phyloP scores from a whole-genome alignment of 305 asterid genomes.

The Fraxinus paxiana region DNA sequence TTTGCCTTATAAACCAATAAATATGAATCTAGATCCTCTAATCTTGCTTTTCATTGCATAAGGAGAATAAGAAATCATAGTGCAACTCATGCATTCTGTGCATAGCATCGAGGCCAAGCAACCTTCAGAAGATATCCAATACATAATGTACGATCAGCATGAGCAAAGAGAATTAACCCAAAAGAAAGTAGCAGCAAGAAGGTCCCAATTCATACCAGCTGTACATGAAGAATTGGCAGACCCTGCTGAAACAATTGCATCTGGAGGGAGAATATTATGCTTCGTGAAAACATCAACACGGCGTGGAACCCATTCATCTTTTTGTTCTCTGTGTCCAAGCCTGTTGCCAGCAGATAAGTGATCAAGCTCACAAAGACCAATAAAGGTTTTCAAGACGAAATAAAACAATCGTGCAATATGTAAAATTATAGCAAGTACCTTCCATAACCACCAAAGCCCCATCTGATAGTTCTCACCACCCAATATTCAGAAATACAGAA shows the following conservation, averaged over 20 bases:
- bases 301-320: slow-evolving; percentile 85
- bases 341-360: slow-evolving; percentile 40
- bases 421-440: slow-evolving; percentile 45
- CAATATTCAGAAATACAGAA: slow-evolving; percentile 9
- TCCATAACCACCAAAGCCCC: slow-evolving; percentile 99
- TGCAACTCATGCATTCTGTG: not conserved
- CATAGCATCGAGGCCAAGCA: not conserved
- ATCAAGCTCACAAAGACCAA: slow-evolving; percentile 18
- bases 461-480: slow-evolving; percentile 41
- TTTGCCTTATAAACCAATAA: not conserved
- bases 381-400: slow-evolving; percentile 14
- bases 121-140: not conserved
- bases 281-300: slow-evolving; percentile 74
- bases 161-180: not conserved
- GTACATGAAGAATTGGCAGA: slow-evolving; percentile 79
- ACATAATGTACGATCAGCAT: not conserved
- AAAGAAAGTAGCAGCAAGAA: slow-evolving; percentile 3
- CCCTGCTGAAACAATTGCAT: slow-evolving; percentile 87
- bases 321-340: slow-evolving; percentile 96
- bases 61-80: not conserved
- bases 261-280: slow-evolving; percentile 73
- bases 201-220: slow-evolving; percentile 52
- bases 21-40: not conserved
- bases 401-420: not conserved
- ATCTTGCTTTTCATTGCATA: not conserved